Evolutionary conservation across 805 yeast genomes (phyloP).

Genomic region (Kluyveromyces nonfermentans): DNA sequence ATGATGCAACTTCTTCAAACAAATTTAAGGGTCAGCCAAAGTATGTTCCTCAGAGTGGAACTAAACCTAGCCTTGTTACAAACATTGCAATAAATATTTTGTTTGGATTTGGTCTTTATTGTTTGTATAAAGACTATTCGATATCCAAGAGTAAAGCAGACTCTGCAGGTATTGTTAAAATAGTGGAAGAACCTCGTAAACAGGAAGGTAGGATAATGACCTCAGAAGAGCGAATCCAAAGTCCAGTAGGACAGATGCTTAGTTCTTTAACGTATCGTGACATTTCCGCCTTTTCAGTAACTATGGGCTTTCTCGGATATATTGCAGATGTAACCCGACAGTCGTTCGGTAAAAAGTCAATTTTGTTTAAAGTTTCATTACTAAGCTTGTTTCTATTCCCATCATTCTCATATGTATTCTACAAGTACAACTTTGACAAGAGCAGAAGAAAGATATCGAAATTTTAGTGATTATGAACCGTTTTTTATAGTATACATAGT

Average conservation of each 20-base stretch:
- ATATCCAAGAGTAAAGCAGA: constrained; percentile 7
- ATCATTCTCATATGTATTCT: constrained; percentile 5
- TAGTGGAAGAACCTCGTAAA: constrained; percentile 13
- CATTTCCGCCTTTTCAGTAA: constrained; percentile 14
- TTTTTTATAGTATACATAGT: constrained; percentile 4
- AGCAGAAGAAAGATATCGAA: background rate
- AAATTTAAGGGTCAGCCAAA: constrained; percentile 4
- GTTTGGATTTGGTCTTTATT: constrained; percentile 14
- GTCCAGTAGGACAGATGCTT: constrained; percentile 1
- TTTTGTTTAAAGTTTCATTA: constrained; percentile 11
- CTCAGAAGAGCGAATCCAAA: constrained; percentile 2
- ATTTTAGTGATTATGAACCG: background rate
- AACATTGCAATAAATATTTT: constrained; percentile 12
- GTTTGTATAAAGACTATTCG: constrained; percentile 15
- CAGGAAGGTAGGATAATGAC: constrained; percentile 7
- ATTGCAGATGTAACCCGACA: constrained; percentile 14
- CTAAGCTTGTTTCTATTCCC: constrained; percentile 16
- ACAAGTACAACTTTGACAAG: constrained; percentile 1
- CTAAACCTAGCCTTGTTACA: constrained; percentile 9
- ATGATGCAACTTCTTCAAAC: constrained; percentile 1
- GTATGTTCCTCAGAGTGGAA: constrained; percentile 10
- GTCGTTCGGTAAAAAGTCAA: constrained; percentile 14
- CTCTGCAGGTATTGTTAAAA: constrained; percentile 7
- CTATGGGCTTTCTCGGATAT: constrained; percentile 18
- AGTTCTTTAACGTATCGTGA: constrained; percentile 16